Base-by-base conservation (phyloP, 345 rosid genomes). In the Turritis glabra region DNA sequence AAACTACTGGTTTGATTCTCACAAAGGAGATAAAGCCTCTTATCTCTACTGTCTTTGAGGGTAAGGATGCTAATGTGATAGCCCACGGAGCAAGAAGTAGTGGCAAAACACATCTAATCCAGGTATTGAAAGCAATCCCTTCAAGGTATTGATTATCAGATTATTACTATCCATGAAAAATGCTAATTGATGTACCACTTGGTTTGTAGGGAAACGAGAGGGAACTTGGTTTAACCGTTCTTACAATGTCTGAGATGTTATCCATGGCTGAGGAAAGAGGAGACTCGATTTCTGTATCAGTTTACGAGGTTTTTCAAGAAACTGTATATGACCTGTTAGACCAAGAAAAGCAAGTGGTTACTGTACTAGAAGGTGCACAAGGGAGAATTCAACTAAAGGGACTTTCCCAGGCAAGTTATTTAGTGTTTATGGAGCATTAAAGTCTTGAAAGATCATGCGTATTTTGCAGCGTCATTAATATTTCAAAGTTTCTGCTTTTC, bases 1-100 rank as follows among this genome's bases (percentile, higher is more conserved):
- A 89, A 69, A 76, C 76, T 15, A 85, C 79, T 26, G 57, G 47
- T 22, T 47, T 17, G 17, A 67, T 92, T 55, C 81, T 79, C 61
- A 8, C 67, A n/a, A 85, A 72, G 69, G 96, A 92, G 62, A 86
- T 92, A 3, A 81, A 80, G 73, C 86, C 88, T 58, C 75, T 88
- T 0, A 50, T 92, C 46, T 30, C 84, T 46, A 82, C 41, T 35
- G 82, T 92, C 52, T 83, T 92, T 37, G 81, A 81, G 30, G 96
- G 96, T 30, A 59, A 53, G 5, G 79, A 80, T 80, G 85, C 87
- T 47, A 85, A 85, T 43, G 67, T 88, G 5, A 75, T 92, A 80
- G 96, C 92, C 3, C 82, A 41, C 5, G 98, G 98, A 75, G 91
- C 98, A 10, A 84, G 86, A 72, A 76, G 82, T 66, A 83, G 87